phyloP scores from a whole-genome alignment of 495 filamentous ascomycete species.

The Penicillium chermesinum region DNA sequence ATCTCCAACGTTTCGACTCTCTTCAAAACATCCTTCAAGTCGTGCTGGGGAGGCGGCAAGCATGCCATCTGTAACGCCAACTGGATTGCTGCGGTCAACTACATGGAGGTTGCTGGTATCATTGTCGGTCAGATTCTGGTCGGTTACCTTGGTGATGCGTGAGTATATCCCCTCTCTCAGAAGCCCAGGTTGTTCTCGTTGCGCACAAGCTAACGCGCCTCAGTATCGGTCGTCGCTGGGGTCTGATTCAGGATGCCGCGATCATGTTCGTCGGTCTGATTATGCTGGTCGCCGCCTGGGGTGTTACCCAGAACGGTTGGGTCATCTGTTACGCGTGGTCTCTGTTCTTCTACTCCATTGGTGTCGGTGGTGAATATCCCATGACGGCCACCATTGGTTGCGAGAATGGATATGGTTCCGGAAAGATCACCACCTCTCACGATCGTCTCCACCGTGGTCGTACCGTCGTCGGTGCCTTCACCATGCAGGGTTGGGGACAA shows the following conservation, averaged over 20 bases:
- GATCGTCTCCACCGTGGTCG: slow-evolving; percentile 89
- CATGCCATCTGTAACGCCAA: slow-evolving; percentile 58
- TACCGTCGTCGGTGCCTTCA: slow-evolving; percentile 82
- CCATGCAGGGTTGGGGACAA: slow-evolving; percentile 96
- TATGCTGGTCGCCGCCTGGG: slow-evolving; percentile 84
- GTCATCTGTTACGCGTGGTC: slow-evolving; percentile 88
- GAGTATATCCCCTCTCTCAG: slow-evolving; percentile 5
- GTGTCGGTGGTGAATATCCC: slow-evolving; percentile 89
- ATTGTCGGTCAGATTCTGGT: slow-evolving; percentile 78
- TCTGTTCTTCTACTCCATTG: slow-evolving; percentile 83
- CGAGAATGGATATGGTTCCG: slow-evolving; percentile 79
- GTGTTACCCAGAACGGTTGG: slow-evolving; percentile 75
- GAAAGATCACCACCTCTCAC: slow-evolving; percentile 74
- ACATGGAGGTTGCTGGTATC: slow-evolving; percentile 81
- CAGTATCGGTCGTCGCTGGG: slow-evolving; percentile 79
- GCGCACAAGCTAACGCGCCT: not conserved
- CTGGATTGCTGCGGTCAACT: slow-evolving; percentile 72
- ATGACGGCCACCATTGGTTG: slow-evolving; percentile 90
- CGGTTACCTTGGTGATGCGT: slow-evolving; percentile 56
- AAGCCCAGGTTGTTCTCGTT: not conserved
- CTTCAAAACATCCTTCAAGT: slow-evolving; percentile 60
- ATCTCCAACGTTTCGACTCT: slow-evolving; percentile 78
- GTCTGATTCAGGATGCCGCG: slow-evolving; percentile 79
- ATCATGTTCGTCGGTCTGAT: slow-evolving; percentile 86
- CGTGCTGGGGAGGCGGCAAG: slow-evolving; percentile 70